These are phyloP conservation scores for Jackrogersella minutella DNA, from an alignment of 495 filamentous ascomycete species.

Conservation along the genomic window DNA sequence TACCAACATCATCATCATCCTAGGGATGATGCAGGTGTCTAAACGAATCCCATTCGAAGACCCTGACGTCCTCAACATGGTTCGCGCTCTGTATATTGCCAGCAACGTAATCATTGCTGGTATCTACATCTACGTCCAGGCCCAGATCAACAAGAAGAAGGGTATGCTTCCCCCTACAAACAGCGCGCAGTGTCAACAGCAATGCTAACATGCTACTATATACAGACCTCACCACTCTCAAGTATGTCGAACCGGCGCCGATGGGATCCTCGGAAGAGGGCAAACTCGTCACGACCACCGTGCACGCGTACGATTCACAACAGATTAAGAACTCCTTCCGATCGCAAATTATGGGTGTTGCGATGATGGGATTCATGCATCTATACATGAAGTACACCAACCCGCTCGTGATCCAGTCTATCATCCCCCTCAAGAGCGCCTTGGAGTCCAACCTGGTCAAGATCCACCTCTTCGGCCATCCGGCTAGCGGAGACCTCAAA, in stretches of 20 bases:
- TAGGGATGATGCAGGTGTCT: conserved; percentile 96
- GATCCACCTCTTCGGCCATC: conserved; percentile 90
- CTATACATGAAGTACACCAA: conserved; percentile 99
- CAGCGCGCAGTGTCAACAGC: background rate
- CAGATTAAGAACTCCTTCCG: conserved; percentile 86
- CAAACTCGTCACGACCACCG: conserved; percentile 93
- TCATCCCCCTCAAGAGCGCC: conserved; percentile 95
- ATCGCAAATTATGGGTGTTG: conserved; percentile 90
- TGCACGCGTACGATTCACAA: conserved; percentile 87
- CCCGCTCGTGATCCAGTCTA: conserved; percentile 96
- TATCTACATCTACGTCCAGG: conserved; percentile 83
- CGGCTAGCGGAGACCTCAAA: conserved; percentile 91
- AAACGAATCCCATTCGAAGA: conserved; percentile 97
- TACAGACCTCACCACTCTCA: conserved; percentile 93
- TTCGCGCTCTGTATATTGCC: conserved; percentile 82
- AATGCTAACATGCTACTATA: conserved; percentile 15
- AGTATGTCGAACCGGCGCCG: conserved; percentile 94
- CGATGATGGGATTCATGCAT: conserved; percentile 99
- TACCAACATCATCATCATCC: conserved; percentile 92
- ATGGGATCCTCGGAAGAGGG: conserved; percentile 92
- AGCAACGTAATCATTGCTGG: conserved; percentile 88
- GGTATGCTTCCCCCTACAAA: conserved; percentile 63
- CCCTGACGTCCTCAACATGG: conserved; percentile 79
- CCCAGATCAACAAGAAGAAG: conserved; percentile 90
- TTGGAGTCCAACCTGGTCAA: conserved; percentile 94